phyloP scores from a whole-genome alignment of 148 eudicot species.

The Diospyros kaki region DNA sequence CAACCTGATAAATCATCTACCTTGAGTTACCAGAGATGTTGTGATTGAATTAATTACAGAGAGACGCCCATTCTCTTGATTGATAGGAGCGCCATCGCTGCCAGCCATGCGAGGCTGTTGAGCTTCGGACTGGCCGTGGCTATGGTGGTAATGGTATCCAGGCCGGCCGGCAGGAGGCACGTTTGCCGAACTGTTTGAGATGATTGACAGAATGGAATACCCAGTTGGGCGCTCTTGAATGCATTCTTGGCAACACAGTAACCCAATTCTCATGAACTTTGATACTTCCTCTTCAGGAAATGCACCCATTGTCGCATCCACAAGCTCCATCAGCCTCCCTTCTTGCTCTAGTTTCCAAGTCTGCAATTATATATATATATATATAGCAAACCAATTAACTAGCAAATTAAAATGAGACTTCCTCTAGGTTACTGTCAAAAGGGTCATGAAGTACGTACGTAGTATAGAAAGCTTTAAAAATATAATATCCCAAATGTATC shows the following conservation, averaged over 20 bases:
- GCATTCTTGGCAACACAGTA: constrained; percentile 9
- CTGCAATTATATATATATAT: background rate
- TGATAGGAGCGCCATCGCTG: too few species aligned
- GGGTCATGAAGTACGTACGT: too few species aligned
- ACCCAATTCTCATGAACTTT: constrained; percentile 2
- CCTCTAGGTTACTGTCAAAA: too few species aligned
- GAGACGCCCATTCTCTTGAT: background rate
- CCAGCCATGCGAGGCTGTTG: too few species aligned
- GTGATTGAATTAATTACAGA: background rate
- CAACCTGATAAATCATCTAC: background rate
- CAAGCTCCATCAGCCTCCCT: constrained; percentile 5
- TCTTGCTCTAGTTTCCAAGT: constrained; percentile 7
- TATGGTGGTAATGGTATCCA: background rate
- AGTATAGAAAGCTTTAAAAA: too few species aligned
- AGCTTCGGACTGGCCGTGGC: too few species aligned
- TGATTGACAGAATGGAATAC: background rate
- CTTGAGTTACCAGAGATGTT: background rate
- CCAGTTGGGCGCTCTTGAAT: constrained; percentile 9
- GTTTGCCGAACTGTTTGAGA: background rate
- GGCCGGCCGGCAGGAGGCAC: background rate
- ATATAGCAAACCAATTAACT: too few species aligned
- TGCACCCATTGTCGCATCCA: constrained; percentile 4
- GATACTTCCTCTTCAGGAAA: background rate
- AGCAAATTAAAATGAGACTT: too few species aligned
- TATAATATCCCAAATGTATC: background rate